Evolutionary conservation across 2,329 filamentous ascomycete genomes (phyloP), one percentile per base, ranked within the genome.

Genomic region (Alternaria ventricosa): DNA sequence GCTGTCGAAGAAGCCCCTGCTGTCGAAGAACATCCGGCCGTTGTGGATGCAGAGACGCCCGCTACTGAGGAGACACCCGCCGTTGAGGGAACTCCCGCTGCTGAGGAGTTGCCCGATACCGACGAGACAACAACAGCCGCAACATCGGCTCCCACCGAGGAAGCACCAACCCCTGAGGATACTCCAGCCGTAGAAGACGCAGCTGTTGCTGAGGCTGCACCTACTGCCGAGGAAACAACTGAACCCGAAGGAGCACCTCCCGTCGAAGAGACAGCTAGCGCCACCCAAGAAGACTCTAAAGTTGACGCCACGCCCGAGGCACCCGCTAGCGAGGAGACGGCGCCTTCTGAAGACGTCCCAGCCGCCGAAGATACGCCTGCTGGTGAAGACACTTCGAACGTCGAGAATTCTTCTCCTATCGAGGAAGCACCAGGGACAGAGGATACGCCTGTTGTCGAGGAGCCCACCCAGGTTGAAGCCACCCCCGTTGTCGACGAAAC

Each of bases 121-220:
- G 60, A 62, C 6, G 59, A 56, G 28, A 25, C 36, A 33, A 9
- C 25, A 49, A n/a, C 43, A 23, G 60, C 20, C 22, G 57, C 60
- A 8, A 55, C 59, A n/a, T 7, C 25, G 25, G n/a, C 51, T 36
- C 18, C 56, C 25, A 30, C 58, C 25, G 50, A 22, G 28, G 45
- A 57, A 10, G 55, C 58, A 12, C 8, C 27, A 22, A 12, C 53
- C 7, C 3, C 45, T 10, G n/a, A 12, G 10, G 41, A 41, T 12
- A 33, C 18, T 18, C 51, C 53, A 3, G 23, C 36, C 20, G 47
- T 27, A n/a, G 53, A 69, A 23, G 62, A 56, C 1, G 33, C 27
- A 41, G 49, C 41, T 15, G 23, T 30, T 33, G 23, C 22, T 11
- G 51, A 47, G 36, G 41, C 43, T 13, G 25, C 28, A 10, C 33